Base-by-base conservation (phyloP, 805 yeast species). In the Isabelozyma gotoi region DNA sequence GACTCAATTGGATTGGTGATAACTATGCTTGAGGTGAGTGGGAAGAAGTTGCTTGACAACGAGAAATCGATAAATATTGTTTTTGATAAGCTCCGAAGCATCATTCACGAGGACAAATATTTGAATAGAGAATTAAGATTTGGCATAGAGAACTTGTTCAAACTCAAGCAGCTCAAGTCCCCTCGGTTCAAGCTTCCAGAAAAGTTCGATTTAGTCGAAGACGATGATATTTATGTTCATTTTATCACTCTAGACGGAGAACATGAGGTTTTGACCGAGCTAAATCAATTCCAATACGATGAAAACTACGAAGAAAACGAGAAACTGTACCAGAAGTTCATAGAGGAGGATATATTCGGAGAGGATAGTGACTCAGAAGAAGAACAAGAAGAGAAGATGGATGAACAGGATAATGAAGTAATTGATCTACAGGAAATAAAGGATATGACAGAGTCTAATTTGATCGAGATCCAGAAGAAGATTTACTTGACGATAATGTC, bases 401-500 rank as follows among this genome's bases (percentile, higher is more conserved):
- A 45, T 18, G 52, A 42, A 17, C 52, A 46, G 4, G 45, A 43
- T 0, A 52, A 52, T 3, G 53, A 47, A 48, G 44, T 12, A 7
- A 32, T n/a, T 14, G 39, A 36, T 15, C 27, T 44, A 12, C 39
- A 36, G 12, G 63, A 65, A 39, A 73, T 84, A 33, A 69, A 72
- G 33, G 97, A 91, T 60, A 63, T 85, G 72, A 86, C 96, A 0
- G 84, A 84, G 38, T 65, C 82, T 0, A 80, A 80, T 19, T 63
- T 82, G 21, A 69, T 81, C 2, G 80, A 82, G 40, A 81, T 81
- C 51, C 88, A 88, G 52, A 88, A 88, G 53, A 77, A 77, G 1
- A 85, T 92, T 2, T 92, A 92, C 54, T 67, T 91, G 20, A 84
- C 92, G 0, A 69, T 94, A 7, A 89, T 88, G 84, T 88, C 97